Conservation (phyloP, 1,139 yeast species). For the Diutina siamensis region DNA sequence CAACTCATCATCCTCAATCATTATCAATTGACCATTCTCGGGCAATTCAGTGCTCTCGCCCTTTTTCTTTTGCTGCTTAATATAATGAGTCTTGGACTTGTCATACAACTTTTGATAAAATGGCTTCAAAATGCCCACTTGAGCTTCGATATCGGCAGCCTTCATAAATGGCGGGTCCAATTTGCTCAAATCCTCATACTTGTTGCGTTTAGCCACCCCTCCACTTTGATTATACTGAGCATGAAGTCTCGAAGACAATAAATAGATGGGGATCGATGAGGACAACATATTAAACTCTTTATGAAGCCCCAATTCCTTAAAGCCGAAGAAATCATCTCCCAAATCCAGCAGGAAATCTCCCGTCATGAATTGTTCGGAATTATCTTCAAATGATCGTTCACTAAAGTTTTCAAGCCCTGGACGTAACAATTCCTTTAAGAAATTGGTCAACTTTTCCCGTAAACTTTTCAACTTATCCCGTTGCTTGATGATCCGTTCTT, state of each 20-base stretch:
- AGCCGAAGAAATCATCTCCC: constrained; percentile 96
- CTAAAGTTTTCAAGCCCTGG: constrained; percentile 70
- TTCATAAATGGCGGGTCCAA: constrained; percentile 35
- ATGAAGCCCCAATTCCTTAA: constrained; percentile 85
- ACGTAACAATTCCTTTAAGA: constrained; percentile 68
- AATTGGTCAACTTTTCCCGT: constrained; percentile 53
- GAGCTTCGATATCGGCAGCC: constrained; percentile 39
- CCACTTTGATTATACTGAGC: constrained; percentile 34
- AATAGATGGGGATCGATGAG: constrained; percentile 78
- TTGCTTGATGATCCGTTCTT: constrained; percentile 63
- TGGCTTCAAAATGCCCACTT: constrained; percentile 49
- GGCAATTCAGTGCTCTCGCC: constrained; percentile 37
- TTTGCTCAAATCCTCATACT: constrained; percentile 53
- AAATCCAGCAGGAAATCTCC: constrained; percentile 91
- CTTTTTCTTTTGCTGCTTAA: constrained; percentile 44
- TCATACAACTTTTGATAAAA: constrained; percentile 42
- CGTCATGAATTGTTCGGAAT: constrained; percentile 84
- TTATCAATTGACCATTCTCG: constrained; percentile 26
- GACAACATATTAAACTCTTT: constrained; percentile 84
- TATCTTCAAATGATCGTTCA: constrained; percentile 75
- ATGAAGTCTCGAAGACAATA: constrained; percentile 68
- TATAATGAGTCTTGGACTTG: constrained; percentile 35
- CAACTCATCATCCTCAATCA: constrained; percentile 71
- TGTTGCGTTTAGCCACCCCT: constrained; percentile 35
- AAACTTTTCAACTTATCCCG: constrained; percentile 59